Evolutionary conservation across 2,329 filamentous ascomycete genomes (phyloP), one percentile per base, ranked within the genome.

Genomic region (Parastagonospora avenae): DNA sequence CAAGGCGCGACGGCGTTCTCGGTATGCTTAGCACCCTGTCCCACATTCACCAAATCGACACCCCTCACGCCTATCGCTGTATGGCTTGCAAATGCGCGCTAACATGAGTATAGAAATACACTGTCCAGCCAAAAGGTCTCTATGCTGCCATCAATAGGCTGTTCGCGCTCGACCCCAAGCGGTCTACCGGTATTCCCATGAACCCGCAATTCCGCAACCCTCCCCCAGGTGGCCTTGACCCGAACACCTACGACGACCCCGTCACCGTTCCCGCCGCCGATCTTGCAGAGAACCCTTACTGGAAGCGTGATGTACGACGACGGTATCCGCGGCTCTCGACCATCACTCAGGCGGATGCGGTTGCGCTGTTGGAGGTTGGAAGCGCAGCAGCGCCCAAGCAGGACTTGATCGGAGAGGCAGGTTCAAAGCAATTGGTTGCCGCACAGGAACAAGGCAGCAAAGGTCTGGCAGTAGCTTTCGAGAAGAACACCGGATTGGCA

Each of bases 141-240:
- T 97, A 91, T 90, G 92, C 93, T 71, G 80, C 79, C 49, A 79
- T 99, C 74, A 92, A 92, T 74, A 85, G 86, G 63, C 73, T 88
- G 64, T 76, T 97, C 62, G 85, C 91, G 62, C 79, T 99, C 68
- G 93, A 96, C 74, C 84, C 92, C 31, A 86, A 90, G 70, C 92
- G 94, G 61, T 97, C 92, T 62, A 92, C 89, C 68, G 94, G 94
- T 75, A 80, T 99, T 15, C 94, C 94, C 40, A 80, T 99, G 68
- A 97, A 97, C 83, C 87, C 92, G 35, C 88, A 92, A 80, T 97
- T 85, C 84, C 92, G 94, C 66, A 88, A 90, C 77, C 94, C 94
- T 53, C 78, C 92, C 42, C 94, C 89, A 8, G 91, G 89, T 60
- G 81, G 79, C 61, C 79, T 85, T 67, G 86, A 91, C 66, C 90